Conservation (phyloP, 495 filamentous ascomycete species). For the Penicillium paradoxum region DNA sequence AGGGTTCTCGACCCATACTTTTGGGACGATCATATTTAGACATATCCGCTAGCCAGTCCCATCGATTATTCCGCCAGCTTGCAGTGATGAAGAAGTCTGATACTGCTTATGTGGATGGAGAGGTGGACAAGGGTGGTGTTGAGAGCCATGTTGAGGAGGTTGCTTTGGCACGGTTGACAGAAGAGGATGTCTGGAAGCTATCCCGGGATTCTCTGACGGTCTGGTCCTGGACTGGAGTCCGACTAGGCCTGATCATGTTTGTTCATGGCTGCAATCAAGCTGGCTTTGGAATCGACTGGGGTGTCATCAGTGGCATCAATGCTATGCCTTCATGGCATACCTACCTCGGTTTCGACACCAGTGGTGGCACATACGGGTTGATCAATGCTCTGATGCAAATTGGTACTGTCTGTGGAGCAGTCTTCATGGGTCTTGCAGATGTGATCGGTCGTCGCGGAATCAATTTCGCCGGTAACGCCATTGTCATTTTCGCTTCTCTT, state of each 20-base stretch:
- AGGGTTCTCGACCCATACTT: not conserved
- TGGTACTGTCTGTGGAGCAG: constrained; percentile 33
- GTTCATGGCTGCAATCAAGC: constrained; percentile 40
- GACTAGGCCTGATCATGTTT: constrained; percentile 35
- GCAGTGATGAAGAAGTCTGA: constrained; percentile 3
- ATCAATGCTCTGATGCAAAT: constrained; percentile 40
- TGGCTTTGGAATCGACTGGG: constrained; percentile 42
- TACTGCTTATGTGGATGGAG: constrained; percentile 1
- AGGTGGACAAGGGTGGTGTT: constrained; percentile 11
- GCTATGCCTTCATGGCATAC: constrained; percentile 27
- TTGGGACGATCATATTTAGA: not conserved
- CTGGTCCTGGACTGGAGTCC: constrained; percentile 31
- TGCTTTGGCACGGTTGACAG: constrained; percentile 33
- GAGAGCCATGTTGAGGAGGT: constrained; percentile 32
- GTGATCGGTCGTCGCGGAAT: constrained; percentile 37
- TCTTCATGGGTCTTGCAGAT: constrained; percentile 35
- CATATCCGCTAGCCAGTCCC: not conserved
- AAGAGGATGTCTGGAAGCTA: constrained; percentile 33
- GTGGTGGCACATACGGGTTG: constrained; percentile 28
- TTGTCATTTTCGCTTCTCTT: constrained; percentile 35
- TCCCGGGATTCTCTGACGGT: constrained; percentile 28
- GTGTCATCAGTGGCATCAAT: constrained; percentile 38
- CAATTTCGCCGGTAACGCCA: constrained; percentile 35
- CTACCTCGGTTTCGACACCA: constrained; percentile 27
- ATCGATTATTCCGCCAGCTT: not conserved